Base-by-base conservation (phyloP, 2,329 filamentous ascomycete genomes). In the Tolypocladium nubicola region DNA sequence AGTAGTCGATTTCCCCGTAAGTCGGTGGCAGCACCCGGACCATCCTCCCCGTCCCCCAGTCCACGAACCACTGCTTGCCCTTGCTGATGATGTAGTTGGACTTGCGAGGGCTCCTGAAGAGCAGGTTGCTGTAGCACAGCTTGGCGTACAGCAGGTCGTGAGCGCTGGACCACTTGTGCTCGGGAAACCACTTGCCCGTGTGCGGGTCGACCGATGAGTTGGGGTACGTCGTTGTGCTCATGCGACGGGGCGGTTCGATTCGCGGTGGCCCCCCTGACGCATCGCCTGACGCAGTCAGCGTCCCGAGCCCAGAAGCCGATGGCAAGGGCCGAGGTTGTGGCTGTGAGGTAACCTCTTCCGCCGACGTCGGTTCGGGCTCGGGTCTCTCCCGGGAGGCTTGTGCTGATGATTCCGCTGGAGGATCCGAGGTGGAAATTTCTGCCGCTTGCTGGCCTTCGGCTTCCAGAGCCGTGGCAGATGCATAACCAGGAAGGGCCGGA, bases 141-240 rank as follows among this genome's bases (percentile, higher is more conserved):
- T 80, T 82, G 55, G 81, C 81, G 59, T 84, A 84, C 35, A 83
- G 70, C 68, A 82, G 74, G 62, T 84, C 81, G 67, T 84, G 81
- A 39, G 76, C 76, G 50, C 71, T 70, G 7, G 79, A 79, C 81
- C 81, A 83, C 55, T 73, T 69, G 63, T 83, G 79, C 58, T 75
- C 71, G 2, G 81, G 81, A 53, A 74, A 70, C 81, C 81, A 84
- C 66, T 84, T 84, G 43, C 72, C 81, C 14, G 78, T 78, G 47
- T 72, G 71, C 8, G 74, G 72, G 59, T 79, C 75, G 57, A 79
- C 68, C 26, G 72, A 73, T 37, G 73, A 70, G 61, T 79, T 75
- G 13, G 70, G 72, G 60, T 76, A 77, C 21, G 74, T 75, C 3
- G 76, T 71, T 37, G 73, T 75, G 62, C 76, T 78, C 23, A 79